A percentile compares a stretch with the other conserved stretches of the same genome.
Conservation (phyloP, 1,284 basidiomycete species). For the Amylostereum areolatum region DNA sequence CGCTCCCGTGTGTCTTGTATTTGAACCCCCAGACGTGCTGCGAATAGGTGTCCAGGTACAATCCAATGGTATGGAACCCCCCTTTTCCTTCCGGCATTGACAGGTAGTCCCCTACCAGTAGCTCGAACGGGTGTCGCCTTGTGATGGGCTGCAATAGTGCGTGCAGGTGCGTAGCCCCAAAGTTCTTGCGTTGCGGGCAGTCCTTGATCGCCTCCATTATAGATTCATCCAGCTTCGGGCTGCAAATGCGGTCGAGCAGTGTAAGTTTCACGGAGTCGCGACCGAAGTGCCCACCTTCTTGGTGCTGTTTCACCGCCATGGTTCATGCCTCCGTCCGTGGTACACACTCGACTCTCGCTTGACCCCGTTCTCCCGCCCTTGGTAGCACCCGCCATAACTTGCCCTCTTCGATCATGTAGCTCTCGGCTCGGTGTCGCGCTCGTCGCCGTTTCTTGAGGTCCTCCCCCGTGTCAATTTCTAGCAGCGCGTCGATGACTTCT, state of each 20-base stretch:
- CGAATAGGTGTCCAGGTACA: conserved; percentile 23
- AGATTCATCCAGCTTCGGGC: conserved; percentile 23
- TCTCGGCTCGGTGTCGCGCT: conserved; percentile 20
- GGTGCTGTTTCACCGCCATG: conserved; percentile 8
- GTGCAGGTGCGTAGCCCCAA: conserved; percentile 20
- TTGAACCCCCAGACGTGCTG: conserved; percentile 23
- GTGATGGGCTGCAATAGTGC: conserved; percentile 29
- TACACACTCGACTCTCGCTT: conserved; percentile 17
- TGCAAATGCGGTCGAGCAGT: conserved; percentile 20
- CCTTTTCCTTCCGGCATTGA: conserved; percentile 27
- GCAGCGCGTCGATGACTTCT: conserved; percentile 17
- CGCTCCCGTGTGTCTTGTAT: conserved; percentile 18
- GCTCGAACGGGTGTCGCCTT: conserved; percentile 27
- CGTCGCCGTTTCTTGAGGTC: conserved; percentile 13
- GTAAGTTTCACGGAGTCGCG: conserved; percentile 22
- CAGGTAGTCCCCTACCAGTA: conserved; percentile 28
- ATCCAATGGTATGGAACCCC: conserved; percentile 20
- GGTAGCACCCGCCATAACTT: conserved; percentile 27
- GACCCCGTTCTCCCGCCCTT: conserved; percentile 7
- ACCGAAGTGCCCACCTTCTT: conserved; percentile 24
- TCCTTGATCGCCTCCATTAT: conserved; percentile 22
- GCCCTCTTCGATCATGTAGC: conserved; percentile 25
- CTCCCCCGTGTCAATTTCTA: neutral
- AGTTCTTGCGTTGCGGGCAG: conserved; percentile 23
- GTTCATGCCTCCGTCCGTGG: conserved; percentile 13